A percentile compares a stretch with the other conserved stretches of the same genome.
These are phyloP conservation scores for Endoconidiophora laricicola DNA, from an alignment of 2,329 filamentous ascomycete species.

Conservation along the genomic window DNA sequence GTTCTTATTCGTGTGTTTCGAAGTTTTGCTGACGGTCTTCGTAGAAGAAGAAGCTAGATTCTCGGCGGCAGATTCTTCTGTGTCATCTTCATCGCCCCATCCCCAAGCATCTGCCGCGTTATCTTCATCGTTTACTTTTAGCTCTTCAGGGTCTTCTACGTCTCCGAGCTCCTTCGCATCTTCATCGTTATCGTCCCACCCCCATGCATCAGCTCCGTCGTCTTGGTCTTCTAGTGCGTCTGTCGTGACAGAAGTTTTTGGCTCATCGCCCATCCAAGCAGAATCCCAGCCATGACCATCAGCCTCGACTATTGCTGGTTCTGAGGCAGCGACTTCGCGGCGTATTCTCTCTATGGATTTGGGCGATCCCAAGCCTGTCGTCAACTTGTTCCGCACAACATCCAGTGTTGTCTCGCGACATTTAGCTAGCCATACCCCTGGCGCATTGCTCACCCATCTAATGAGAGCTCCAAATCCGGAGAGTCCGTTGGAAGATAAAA, in stretches of 20 bases:
- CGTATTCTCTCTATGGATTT: constrained; percentile 70
- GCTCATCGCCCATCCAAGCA: constrained; percentile 55
- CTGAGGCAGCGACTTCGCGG: constrained; percentile 54
- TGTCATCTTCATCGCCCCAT: constrained; percentile 56
- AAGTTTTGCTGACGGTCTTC: background rate
- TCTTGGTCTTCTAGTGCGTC: constrained; percentile 20
- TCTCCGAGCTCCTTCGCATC: constrained; percentile 12
- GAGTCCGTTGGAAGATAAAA: constrained; percentile 47
- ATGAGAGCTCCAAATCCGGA: constrained; percentile 44
- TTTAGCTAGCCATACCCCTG: constrained; percentile 71
- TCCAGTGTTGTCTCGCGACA: constrained; percentile 67
- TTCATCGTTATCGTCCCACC: constrained; percentile 52
- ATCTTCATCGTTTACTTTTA: constrained; percentile 24
- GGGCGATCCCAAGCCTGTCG: constrained; percentile 44
- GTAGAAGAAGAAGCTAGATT: background rate
- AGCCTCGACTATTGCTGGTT: constrained; percentile 30
- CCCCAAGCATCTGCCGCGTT: constrained; percentile 59
- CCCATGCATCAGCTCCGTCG: constrained; percentile 55
- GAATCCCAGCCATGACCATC: constrained; percentile 55
- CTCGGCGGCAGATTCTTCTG: constrained; percentile 15
- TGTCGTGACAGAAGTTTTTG: constrained; percentile 15
- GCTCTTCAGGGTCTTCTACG: constrained; percentile 5
- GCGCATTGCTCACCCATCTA: constrained; percentile 67
- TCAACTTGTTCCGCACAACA: constrained; percentile 51
- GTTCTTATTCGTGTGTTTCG: background rate